Evolutionary conservation across 306 rosid species (phyloP).

Genomic region (Lathyrus sativus): DNA sequence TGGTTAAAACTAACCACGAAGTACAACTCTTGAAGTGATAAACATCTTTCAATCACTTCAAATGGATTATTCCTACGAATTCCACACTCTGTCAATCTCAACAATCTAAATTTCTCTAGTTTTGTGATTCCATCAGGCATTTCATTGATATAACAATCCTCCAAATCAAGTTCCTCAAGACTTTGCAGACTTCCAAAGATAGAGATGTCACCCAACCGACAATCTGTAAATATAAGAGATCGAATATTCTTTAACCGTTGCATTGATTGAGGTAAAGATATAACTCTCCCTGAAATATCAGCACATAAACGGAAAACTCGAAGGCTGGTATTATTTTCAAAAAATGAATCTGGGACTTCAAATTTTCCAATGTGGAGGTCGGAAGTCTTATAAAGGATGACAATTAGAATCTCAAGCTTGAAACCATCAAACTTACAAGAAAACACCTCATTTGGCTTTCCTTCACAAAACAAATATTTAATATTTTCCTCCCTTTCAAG

Average conservation of each 20-base stretch:
- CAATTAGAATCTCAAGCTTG: slow-evolving; percentile 14
- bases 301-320: neutral
- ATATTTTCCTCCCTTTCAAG: neutral
- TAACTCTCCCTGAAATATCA: too few relatives aligned
- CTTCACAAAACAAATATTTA: neutral
- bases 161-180: slow-evolving; percentile 1
- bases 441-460: neutral
- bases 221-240: fast-evolving
- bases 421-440: neutral
- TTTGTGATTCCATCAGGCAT: too few relatives aligned
- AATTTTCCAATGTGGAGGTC: fast-evolving
- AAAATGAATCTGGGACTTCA: neutral
- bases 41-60: too few relatives aligned
- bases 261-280: neutral
- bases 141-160: neutral
- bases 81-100: too few relatives aligned
- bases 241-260: neutral
- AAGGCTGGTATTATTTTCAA: neutral
- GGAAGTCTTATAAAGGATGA: fast-evolving
- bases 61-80: too few relatives aligned
- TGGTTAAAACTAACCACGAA: too few relatives aligned
- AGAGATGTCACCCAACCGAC: slow-evolving; percentile 26
- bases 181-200: neutral
- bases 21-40: too few relatives aligned
- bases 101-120: too few relatives aligned